Evolutionary conservation across 2,329 filamentous ascomycete species (phyloP), one percentile per base, ranked within the genome.

Genomic region (Thermothelomyces thermophilus): DNA sequence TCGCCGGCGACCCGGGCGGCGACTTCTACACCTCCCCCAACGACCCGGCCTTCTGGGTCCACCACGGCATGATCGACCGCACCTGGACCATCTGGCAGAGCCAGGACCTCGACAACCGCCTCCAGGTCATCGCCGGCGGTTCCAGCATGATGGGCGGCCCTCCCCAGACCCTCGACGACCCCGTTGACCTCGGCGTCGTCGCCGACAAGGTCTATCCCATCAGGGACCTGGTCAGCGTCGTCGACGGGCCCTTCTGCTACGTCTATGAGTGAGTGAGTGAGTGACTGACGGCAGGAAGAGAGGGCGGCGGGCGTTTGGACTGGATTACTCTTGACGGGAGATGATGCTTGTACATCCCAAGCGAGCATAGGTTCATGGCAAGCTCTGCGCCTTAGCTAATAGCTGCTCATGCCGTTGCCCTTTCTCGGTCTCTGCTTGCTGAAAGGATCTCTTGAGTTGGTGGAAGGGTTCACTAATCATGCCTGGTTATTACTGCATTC

Each of bases 11-110:
- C 51, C 70, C 69, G 1, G 70, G 66, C 24, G 63, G 64, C 3
- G 69, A 72, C 46, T 64, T 70, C 41, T 70, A 61, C 45, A 64
- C 64, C 2, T 69, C 63, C 5, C 70, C 69, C 5, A 68, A 64
- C 7, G 62, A 64, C 42, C 62, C 62, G 33, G 59, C 59, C 19
- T 64, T 64, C 24, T 64, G 52, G 50, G 47, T 61, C 28, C 63
- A 64, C 43, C 63, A 64, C 41, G 55, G 50, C 52, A 63, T 62
- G 58, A 63, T 64, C 33, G 63, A 64, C 50, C 60, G 63, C 1
- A 56, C 54, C 17, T 64, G 63, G 63, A 52, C 48, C 24, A 62
- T 63, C 53, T 64, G 63, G 63, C 65, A 66, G 60, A 60, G 54
- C 33, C 62, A 64, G 56, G 58, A 65, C 45, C 46, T 60, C 7